Conservation (phyloP, 768 basidiomycete genomes). For the Lepiota subincarnata region DNA sequence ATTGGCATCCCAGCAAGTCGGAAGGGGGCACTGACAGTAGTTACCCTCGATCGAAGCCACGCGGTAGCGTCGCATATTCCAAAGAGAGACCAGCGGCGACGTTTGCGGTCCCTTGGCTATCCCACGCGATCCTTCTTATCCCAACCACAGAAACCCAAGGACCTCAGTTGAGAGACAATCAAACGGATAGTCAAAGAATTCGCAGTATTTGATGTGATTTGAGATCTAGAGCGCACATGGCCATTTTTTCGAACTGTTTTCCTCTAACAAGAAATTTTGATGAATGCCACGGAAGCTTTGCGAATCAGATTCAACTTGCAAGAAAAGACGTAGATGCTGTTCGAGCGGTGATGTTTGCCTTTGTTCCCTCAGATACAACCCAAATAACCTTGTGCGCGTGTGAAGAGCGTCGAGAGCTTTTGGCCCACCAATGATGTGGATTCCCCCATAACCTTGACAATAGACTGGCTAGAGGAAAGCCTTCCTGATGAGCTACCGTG, state of each 20-base stretch:
- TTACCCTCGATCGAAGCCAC: too few species aligned
- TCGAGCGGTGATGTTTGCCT: slow-evolving; percentile 59
- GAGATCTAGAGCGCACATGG: slow-evolving; percentile 68
- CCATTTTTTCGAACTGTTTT: slow-evolving; percentile 54
- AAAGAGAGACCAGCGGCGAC: too few species aligned
- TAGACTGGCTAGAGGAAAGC: slow-evolving; percentile 65
- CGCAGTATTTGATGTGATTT: slow-evolving; percentile 50
- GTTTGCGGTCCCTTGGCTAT: too few species aligned
- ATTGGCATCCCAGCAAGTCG: too few species aligned
- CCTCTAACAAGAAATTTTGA: slow-evolving; percentile 61
- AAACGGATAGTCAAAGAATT: too few species aligned
- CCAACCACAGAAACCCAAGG: too few species aligned
- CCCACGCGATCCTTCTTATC: too few species aligned
- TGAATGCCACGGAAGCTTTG: slow-evolving; percentile 66
- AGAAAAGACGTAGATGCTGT: slow-evolving; percentile 63
- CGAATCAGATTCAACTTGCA: slow-evolving; percentile 60
- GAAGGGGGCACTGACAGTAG: too few species aligned
- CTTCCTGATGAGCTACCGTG: slow-evolving; percentile 59
- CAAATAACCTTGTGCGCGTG: not conserved
- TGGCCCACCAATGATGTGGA: too few species aligned
- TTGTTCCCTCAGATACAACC: slow-evolving; percentile 67
- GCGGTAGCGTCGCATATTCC: too few species aligned
- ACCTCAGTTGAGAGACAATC: too few species aligned
- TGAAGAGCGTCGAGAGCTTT: too few species aligned
- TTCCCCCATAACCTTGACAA: slow-evolving; percentile 53